Evolutionary conservation across 345 rosid genomes (phyloP), one percentile per base, ranked within the genome.

Genomic region (Eucalyptus pumila): DNA sequence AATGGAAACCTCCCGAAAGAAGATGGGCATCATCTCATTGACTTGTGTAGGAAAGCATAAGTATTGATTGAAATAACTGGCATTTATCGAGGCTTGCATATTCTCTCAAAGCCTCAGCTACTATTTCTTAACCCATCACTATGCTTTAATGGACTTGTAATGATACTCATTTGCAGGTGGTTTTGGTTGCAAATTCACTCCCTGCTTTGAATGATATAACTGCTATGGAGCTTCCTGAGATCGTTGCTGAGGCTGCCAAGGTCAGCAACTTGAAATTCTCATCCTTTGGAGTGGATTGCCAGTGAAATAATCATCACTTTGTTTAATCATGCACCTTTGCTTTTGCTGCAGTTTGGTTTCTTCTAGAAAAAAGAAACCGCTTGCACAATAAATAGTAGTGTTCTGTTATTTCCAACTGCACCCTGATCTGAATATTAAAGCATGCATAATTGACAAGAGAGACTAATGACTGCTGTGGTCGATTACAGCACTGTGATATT

Each of bases 191-290:
- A 45, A 98, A 98, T 92, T 97, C 99, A 86, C 99, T 95, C 91
- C 99, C 99, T 92, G 99, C 99, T 45, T 93, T 98, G 85, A 98
- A 98, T 80, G 99, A 98, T 80, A 94, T 96, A 86, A 98, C 99
- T 51, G 99, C 99, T 65, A 98, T 96, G 99, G 99, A 98, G 94
- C 94, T 98, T 88, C 99, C 99, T 80, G 99, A 96, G 88, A 98
- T 98, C 88, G 96, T 98, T 3, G 99, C 99, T 4, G 99, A 95
- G 92, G 99, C 99, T 91, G 99, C 99, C 52, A 98, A 98, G 99
- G 99, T 98, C 88, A 58, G 87, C 87, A 32, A 21, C 56, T 76
- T 40, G 88, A 72, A 85, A 56, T 56, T 34, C 88, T 42, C 80
- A 88, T 69, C 87, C 81, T 42, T 49, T 52, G 83, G 42, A 21